Conservation (phyloP, 306 rosid genomes). For the Crataegus laevigata region DNA sequence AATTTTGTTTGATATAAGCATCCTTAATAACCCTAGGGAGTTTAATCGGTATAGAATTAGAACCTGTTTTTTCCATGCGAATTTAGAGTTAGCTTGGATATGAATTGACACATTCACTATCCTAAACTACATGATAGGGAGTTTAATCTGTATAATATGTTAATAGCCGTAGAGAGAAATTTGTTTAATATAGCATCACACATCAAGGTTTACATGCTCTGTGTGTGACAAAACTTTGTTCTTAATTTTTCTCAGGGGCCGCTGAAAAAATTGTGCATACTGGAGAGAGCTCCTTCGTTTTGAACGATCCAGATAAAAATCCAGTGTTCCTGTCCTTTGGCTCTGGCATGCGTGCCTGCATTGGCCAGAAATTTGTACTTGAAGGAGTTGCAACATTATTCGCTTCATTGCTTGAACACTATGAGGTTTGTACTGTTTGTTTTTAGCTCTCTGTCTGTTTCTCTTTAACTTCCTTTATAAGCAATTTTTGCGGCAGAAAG, state of each 20-base stretch:
- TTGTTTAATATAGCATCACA: background rate
- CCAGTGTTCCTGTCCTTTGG: slow-evolving; percentile 76
- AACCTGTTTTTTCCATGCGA: background rate
- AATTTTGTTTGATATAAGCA: background rate
- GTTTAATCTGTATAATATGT: background rate
- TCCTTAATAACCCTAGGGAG: no score
- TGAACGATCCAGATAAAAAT: slow-evolving; percentile 58
- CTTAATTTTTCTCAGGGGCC: slow-evolving; percentile 24
- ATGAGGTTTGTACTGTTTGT: slow-evolving; percentile 46
- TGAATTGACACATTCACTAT: background rate
- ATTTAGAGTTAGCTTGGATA: background rate
- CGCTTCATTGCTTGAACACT: slow-evolving; percentile 47
- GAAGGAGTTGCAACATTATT: slow-evolving; percentile 52
- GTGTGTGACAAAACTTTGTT: slow-evolving; percentile 9
- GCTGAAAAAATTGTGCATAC: slow-evolving; percentile 21
- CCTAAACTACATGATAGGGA: no score
- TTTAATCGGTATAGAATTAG: no score
- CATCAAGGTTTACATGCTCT: background rate
- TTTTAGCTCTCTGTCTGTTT: background rate
- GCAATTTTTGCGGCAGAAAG: background rate
- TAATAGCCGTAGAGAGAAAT: background rate
- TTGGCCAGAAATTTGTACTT: slow-evolving; percentile 64
- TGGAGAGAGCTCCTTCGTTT: slow-evolving; percentile 27
- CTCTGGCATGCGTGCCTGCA: slow-evolving; percentile 61
- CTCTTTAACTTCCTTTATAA: background rate